These are phyloP conservation scores for Pisolithus albus DNA, from an alignment of 768 basidiomycete genomes.

Conservation along the genomic window DNA sequence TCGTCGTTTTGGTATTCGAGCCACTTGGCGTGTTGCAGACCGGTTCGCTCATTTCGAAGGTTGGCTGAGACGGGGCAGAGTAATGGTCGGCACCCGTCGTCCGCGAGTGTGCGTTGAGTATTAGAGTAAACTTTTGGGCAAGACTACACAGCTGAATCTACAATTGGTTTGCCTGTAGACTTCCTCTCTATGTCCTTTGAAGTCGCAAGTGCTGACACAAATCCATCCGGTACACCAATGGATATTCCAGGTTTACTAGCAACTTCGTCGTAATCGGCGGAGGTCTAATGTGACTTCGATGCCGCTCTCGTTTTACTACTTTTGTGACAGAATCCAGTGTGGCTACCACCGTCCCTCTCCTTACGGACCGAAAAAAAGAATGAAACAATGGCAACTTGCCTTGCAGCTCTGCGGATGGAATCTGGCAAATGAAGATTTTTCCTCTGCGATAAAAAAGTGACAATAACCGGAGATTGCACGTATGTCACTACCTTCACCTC, in stretches of 20 bases:
- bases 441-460: constrained; percentile 47
- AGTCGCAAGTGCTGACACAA: constrained; percentile 10
- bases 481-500: no score
- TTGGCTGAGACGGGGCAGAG: no score
- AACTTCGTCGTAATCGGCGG: constrained; percentile 28
- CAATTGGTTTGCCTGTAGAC: constrained; percentile 7
- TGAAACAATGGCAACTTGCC: constrained; percentile 59
- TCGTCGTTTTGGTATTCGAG: no score
- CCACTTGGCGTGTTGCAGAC: no score
- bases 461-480: neutral
- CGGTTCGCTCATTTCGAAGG: no score
- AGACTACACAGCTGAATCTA: constrained; percentile 3
- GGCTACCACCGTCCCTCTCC: constrained; percentile 47
- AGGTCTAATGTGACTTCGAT: constrained; percentile 44
- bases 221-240: constrained; percentile 4
- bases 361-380: constrained; percentile 44
- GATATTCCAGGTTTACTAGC: constrained; percentile 6
- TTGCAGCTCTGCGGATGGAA: constrained; percentile 74
- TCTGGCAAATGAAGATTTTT: constrained; percentile 59
- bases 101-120: no score
- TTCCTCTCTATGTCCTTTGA: constrained; percentile 5
- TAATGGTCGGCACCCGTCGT: no score
- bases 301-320: constrained; percentile 43
- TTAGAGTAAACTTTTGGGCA: no score
- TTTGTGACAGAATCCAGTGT: constrained; percentile 31